Conservation (phyloP, 139 green algal genomes). For the Mychonastes homosphaera region DNA sequence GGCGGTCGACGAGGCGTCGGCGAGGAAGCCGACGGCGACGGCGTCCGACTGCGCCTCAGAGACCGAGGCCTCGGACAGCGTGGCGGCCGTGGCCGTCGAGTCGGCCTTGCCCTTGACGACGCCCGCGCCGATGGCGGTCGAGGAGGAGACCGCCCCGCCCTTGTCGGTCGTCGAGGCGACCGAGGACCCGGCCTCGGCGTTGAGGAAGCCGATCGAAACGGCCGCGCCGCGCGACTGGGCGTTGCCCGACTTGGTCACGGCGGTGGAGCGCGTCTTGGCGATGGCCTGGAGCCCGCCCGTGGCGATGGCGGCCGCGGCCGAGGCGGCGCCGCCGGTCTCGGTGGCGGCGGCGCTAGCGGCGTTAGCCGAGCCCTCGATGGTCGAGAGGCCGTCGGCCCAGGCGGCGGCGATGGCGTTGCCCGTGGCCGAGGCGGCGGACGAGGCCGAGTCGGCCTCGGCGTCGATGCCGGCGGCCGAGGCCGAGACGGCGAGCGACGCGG, state of each 20-base stretch:
- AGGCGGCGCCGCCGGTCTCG: slow-evolving; percentile 5
- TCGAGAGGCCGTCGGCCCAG: no score
- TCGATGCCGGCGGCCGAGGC: no score
- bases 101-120: slow-evolving; percentile 8
- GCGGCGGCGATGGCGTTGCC: no score
- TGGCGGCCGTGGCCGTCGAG: neutral
- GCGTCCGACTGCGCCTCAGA: slow-evolving; percentile 7
- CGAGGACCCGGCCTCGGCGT: neutral
- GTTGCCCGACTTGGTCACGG: slow-evolving; percentile 8
- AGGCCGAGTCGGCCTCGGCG: no score
- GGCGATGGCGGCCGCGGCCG: neutral
- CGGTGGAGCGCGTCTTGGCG: neutral
- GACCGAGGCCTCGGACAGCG: slow-evolving; percentile 3
- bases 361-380: no score
- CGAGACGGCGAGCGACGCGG: no score
- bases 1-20: slow-evolving; percentile 3
- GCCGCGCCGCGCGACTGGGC: slow-evolving; percentile 2
- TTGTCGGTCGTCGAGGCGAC: neutral
- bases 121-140: no score
- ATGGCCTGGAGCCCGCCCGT: slow-evolving; percentile 1
- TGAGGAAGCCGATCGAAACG: slow-evolving; percentile 1
- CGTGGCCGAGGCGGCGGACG: no score
- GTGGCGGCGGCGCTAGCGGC: slow-evolving; percentile 9
- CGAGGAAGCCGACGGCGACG: slow-evolving; percentile 3
- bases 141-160: neutral